Evolutionary conservation across 2,329 filamentous ascomycete species (phyloP).

Genomic region (Xylaria sp.): DNA sequence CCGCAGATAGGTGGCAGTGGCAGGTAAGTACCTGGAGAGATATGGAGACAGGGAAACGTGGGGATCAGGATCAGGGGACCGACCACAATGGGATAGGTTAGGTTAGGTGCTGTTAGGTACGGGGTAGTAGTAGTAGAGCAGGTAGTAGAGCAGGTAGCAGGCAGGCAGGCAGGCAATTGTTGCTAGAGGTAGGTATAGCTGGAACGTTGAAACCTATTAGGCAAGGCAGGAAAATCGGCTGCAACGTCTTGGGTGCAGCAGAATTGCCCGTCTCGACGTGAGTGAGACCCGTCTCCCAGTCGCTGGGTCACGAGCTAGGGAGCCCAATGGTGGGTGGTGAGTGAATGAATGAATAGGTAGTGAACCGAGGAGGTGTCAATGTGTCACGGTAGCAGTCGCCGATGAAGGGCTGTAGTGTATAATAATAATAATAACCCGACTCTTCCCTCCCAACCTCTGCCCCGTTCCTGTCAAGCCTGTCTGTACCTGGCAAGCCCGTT

Average conservation of each 20-base stretch:
- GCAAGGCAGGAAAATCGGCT: slow-evolving; percentile 33
- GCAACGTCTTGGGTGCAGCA: slow-evolving; percentile 33
- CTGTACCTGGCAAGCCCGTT: slow-evolving; percentile 22
- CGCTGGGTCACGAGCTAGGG: slow-evolving; percentile 27
- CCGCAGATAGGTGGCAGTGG: slow-evolving; percentile 18
- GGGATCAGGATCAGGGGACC: slow-evolving; percentile 30
- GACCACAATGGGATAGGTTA: slow-evolving; percentile 26
- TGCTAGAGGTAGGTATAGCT: too few relatives aligned
- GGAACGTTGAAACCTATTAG: slow-evolving; percentile 23
- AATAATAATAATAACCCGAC: slow-evolving; percentile 21
- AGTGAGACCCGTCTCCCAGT: slow-evolving; percentile 31
- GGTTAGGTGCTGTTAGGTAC: too few relatives aligned
- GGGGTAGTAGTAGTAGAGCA: slow-evolving; percentile 21
- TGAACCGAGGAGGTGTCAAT: slow-evolving; percentile 21
- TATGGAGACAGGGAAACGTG: slow-evolving; percentile 32
- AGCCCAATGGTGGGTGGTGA: background rate
- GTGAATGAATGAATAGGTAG: background rate
- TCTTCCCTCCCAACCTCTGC: slow-evolving; percentile 10
- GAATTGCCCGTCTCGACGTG: slow-evolving; percentile 23
- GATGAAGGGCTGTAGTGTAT: slow-evolving; percentile 24
- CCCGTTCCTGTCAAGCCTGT: slow-evolving; percentile 23
- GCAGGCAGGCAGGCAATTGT: too few relatives aligned
- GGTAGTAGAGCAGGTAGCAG: background rate
- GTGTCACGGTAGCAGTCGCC: slow-evolving; percentile 26
- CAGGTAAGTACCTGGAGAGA: slow-evolving; percentile 28